These are phyloP conservation scores for Cryphonectria japonica DNA, from an alignment of 2,329 filamentous ascomycete genomes.

Conservation along the genomic window DNA sequence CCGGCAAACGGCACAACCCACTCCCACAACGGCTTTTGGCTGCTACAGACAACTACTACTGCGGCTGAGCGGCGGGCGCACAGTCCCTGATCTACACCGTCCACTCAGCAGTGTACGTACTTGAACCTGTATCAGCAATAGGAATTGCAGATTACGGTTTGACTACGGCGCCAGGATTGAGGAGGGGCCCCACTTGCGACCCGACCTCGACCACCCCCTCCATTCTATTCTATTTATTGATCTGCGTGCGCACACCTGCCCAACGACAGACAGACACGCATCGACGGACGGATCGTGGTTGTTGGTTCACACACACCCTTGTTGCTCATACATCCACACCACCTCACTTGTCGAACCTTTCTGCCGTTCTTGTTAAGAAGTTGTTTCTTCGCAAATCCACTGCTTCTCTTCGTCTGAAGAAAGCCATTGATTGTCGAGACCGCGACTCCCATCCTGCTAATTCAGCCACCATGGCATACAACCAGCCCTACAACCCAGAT, in stretches of 20 bases:
- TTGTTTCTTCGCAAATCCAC: not conserved
- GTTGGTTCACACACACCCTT: not conserved
- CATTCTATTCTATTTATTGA: slow-evolving; percentile 25
- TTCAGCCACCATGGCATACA: slow-evolving; percentile 78
- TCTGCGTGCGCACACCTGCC: not conserved
- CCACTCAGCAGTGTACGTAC: not conserved
- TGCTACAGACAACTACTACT: not conserved
- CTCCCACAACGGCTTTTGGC: not conserved
- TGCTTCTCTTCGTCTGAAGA: not conserved
- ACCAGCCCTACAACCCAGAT: slow-evolving; percentile 90
- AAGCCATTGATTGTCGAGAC: slow-evolving; percentile 6
- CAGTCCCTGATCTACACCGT: slow-evolving; percentile 7
- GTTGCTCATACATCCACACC: not conserved
- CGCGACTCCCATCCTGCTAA: slow-evolving; percentile 19
- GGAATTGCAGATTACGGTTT: not conserved
- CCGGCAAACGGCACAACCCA: not conserved
- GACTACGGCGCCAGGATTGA: slow-evolving; percentile 5
- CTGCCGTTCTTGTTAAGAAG: not conserved
- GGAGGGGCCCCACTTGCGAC: slow-evolving; percentile 12
- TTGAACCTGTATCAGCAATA: not conserved
- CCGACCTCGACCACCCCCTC: slow-evolving; percentile 5
- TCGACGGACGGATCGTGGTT: not conserved
- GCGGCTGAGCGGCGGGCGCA: slow-evolving; percentile 10
- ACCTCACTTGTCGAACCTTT: not conserved
- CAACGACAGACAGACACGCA: slow-evolving; percentile 13